Evolutionary conservation across 345 rosid genomes (phyloP).

Genomic region (Dimocarpus longan): DNA sequence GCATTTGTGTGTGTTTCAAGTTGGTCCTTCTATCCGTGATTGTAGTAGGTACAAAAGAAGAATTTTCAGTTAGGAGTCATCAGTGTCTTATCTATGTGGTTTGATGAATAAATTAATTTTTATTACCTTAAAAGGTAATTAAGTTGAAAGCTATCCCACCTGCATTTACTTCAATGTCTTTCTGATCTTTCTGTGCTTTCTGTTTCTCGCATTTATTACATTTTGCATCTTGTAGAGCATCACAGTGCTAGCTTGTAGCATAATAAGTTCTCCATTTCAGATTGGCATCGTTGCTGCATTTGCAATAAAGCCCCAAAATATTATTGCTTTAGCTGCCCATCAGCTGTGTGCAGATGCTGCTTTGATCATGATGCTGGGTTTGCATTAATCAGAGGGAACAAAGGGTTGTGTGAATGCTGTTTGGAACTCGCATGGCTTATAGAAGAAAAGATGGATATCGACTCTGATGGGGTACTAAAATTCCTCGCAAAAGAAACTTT

Average conservation of each 20-base stretch:
- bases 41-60: no score
- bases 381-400: slow-evolving; percentile 24
- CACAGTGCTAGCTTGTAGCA: no score
- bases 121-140: no score
- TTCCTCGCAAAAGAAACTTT: neutral
- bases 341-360: slow-evolving; percentile 49
- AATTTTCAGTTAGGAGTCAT: no score
- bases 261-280: slow-evolving; percentile 36
- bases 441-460: slow-evolving; percentile 43
- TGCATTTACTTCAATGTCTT: neutral
- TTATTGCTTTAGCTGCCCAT: slow-evolving; percentile 54
- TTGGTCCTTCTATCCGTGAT: no score
- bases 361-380: slow-evolving; percentile 31
- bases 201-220: neutral
- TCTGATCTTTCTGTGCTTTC: neutral
- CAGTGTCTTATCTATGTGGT: no score
- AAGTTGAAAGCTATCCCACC: no score
- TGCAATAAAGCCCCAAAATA: slow-evolving; percentile 46
- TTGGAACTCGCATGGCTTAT: slow-evolving; percentile 37
- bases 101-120: no score
- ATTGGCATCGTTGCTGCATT: slow-evolving; percentile 49
- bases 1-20: no score
- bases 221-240: slow-evolving; percentile 1
- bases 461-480: slow-evolving; percentile 38
- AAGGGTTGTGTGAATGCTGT: slow-evolving; percentile 48